Conservation (phyloP, 495 filamentous ascomycete genomes). For the Neurospora sp. region DNA sequence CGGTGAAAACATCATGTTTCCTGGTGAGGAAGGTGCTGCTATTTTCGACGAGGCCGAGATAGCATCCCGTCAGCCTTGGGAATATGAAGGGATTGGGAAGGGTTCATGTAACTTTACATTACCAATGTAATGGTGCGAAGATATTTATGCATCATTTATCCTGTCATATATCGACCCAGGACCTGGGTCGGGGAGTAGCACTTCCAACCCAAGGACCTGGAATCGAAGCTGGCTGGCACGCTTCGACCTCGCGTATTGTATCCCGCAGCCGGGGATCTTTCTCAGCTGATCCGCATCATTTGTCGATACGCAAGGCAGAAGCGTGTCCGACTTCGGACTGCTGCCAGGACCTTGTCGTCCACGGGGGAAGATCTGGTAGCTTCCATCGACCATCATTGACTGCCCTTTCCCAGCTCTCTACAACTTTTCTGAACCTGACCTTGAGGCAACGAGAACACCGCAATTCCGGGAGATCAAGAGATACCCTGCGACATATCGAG, state of each 20-base stretch:
- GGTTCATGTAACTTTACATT: not conserved
- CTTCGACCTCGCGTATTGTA: not conserved
- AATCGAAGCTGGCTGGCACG: not conserved
- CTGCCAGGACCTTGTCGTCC: not conserved
- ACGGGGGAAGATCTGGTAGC: not conserved
- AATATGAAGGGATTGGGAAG: not conserved
- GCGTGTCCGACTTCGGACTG: not conserved
- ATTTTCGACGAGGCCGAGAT: not conserved
- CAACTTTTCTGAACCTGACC: not conserved
- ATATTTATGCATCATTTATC: not conserved
- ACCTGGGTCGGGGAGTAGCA: not conserved
- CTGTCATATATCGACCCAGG: not conserved
- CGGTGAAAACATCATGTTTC: not conserved
- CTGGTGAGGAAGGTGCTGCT: not conserved
- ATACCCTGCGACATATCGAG: too few species aligned
- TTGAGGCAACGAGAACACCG: not conserved
- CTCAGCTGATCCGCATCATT: not conserved
- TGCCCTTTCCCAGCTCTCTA: not conserved
- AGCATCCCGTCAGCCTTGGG: not conserved
- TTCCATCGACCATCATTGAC: not conserved
- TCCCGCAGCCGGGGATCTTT: not conserved
- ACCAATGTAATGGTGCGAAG: not conserved
- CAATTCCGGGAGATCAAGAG: not conserved
- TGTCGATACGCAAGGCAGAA: not conserved
- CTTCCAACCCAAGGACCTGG: not conserved